Conservation (phyloP, 345 rosid species). For the Brassica incana region DNA sequence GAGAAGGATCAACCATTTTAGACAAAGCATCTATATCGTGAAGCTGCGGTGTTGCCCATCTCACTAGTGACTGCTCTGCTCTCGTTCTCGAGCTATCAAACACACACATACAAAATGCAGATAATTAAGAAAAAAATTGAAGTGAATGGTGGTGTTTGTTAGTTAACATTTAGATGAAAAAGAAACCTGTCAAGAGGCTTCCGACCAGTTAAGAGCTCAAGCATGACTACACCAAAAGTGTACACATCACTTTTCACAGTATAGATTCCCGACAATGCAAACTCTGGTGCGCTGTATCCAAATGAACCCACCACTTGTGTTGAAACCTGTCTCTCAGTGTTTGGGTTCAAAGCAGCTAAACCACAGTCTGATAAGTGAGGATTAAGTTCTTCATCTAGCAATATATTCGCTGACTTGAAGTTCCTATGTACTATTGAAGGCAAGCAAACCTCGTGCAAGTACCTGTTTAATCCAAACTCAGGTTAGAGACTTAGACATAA, state of each 20-base stretch:
- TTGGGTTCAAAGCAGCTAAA: constrained; percentile 90
- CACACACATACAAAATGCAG: background rate
- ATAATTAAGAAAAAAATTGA: background rate
- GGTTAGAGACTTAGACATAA: background rate
- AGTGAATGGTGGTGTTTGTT: background rate
- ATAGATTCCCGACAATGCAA: constrained; percentile 90
- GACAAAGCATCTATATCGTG: constrained; percentile 96
- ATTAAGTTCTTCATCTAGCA: constrained; percentile 92
- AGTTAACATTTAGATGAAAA: background rate
- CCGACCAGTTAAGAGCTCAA: constrained; percentile 94
- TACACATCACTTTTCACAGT: constrained; percentile 97
- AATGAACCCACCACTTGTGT: constrained; percentile 95
- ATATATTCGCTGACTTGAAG: constrained; percentile 95
- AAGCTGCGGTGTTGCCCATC: constrained; percentile 99
- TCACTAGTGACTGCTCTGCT: constrained; percentile 92
- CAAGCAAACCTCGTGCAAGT: constrained; percentile 98
- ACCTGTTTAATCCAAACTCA: constrained; percentile 47
- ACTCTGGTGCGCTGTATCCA: constrained; percentile 99
- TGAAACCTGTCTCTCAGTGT: constrained; percentile 93
- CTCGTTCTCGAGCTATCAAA: constrained; percentile 74
- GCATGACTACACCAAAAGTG: constrained; percentile 98
- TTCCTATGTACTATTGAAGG: constrained; percentile 96
- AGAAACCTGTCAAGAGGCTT: constrained; percentile 92
- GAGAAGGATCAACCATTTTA: constrained; percentile 93
- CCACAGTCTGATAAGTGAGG: constrained; percentile 96